Percentiles rank a stretch among this genome's conserved stretches.
phyloP scores from a whole-genome alignment of 768 basidiomycete species.

The Crassisporium funariophilum region DNA sequence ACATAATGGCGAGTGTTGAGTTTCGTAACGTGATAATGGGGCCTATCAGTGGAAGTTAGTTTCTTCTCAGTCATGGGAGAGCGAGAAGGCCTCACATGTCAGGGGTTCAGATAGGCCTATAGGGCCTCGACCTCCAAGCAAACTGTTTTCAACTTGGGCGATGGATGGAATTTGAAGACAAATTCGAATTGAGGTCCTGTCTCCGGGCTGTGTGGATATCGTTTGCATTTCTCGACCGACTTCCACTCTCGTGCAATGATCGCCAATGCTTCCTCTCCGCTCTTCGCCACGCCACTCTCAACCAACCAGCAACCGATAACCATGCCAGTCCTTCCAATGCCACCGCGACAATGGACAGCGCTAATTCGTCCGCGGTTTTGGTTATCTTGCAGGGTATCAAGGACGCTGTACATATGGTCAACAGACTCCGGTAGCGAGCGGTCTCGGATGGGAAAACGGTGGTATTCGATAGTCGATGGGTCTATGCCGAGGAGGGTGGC shows the following conservation, averaged over 20 bases:
- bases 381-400: constrained; percentile 63
- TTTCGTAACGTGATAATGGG: too few relatives aligned
- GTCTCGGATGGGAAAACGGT: constrained; percentile 79
- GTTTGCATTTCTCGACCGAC: constrained; percentile 74
- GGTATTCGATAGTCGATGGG: constrained; percentile 61
- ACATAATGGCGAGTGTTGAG: too few relatives aligned
- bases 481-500: constrained; percentile 60
- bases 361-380: constrained; percentile 56
- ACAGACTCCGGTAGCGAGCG: constrained; percentile 63
- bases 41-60: too few relatives aligned
- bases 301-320: constrained; percentile 76
- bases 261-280: constrained; percentile 64
- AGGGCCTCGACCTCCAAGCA: constrained; percentile 8
- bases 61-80: too few relatives aligned
- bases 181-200: constrained; percentile 80
- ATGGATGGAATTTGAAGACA: constrained; percentile 56
- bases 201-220: constrained; percentile 78
- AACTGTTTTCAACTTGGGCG: constrained; percentile 7
- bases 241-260: constrained; percentile 74
- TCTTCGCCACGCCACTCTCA: constrained; percentile 59
- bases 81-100: too few relatives aligned
- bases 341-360: constrained; percentile 82
- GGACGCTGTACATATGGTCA: constrained; percentile 59
- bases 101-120: too few relatives aligned
- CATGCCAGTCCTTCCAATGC: constrained; percentile 72